A percentile compares a stretch with the other conserved stretches of the same genome.
Evolutionary conservation across 1,139 yeast species (phyloP).

Genomic region (Zygoascus sp.): DNA sequence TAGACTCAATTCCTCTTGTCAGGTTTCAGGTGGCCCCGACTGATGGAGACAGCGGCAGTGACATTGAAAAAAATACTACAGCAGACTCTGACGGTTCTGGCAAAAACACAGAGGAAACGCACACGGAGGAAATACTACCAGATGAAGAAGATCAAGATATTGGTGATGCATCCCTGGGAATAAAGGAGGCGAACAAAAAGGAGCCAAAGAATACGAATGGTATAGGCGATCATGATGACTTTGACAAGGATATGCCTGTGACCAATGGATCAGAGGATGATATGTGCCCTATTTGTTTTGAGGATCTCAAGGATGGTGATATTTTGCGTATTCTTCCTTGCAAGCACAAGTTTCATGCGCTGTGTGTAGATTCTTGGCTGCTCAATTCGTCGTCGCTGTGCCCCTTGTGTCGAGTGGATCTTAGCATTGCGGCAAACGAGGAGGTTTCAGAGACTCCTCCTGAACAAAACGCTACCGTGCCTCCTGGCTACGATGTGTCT

Average conservation of each 20-base stretch:
- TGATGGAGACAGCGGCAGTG: too few relatives aligned
- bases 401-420: slow-evolving; percentile 75
- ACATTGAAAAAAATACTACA: background rate
- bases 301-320: slow-evolving; percentile 47
- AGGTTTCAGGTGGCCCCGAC: slow-evolving; percentile 23
- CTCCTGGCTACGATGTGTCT: slow-evolving; percentile 29
- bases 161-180: background rate
- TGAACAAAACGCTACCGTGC: slow-evolving; percentile 17
- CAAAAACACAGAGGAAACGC: too few relatives aligned
- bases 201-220: background rate
- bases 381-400: slow-evolving; percentile 71
- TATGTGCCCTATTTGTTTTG: slow-evolving; percentile 73
- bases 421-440: slow-evolving; percentile 27
- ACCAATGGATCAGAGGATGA: slow-evolving; percentile 7
- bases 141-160: background rate
- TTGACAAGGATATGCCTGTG: background rate
- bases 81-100: too few relatives aligned
- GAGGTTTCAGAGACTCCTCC: slow-evolving; percentile 28
- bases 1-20: slow-evolving; percentile 37
- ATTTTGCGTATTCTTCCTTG: slow-evolving; percentile 69
- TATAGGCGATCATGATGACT: background rate
- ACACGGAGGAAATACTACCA: background rate
- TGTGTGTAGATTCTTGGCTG: slow-evolving; percentile 81
- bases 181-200: background rate
- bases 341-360: slow-evolving; percentile 77